phyloP scores from a whole-genome alignment of 2,329 filamentous ascomycete genomes.

The Colletotrichum truncatum region DNA sequence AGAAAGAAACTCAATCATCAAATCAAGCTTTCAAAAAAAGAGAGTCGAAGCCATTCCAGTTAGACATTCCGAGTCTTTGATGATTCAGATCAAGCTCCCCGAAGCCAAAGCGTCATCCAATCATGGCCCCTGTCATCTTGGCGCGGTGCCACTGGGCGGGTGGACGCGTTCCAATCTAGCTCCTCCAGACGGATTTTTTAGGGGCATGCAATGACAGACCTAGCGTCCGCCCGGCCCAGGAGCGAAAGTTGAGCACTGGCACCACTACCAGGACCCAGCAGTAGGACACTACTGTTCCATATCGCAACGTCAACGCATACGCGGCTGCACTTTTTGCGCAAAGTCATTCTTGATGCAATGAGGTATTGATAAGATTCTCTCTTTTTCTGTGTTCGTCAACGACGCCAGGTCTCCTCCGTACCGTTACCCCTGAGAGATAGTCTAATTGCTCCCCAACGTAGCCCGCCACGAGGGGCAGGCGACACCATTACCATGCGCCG shows the following conservation, averaged over 20 bases:
- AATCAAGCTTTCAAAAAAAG: neutral
- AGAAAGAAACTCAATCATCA: neutral
- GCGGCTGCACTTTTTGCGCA: neutral
- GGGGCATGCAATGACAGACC: slow-evolving; percentile 6
- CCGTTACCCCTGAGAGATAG: neutral
- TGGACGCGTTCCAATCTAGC: neutral
- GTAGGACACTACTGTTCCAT: neutral
- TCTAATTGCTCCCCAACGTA: slow-evolving; percentile 2
- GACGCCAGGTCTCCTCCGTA: neutral
- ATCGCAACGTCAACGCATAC: neutral
- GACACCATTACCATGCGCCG: slow-evolving; percentile 41
- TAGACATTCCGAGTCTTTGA: neutral
- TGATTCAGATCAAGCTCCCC: neutral
- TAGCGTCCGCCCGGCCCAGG: slow-evolving; percentile 15
- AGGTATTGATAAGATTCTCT: neutral
- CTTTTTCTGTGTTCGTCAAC: neutral
- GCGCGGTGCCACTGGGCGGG: slow-evolving; percentile 4
- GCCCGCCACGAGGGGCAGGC: slow-evolving; percentile 7
- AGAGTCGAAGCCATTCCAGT: neutral
- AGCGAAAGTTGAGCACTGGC: neutral
- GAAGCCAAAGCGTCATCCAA: neutral
- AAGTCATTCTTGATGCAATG: slow-evolving; percentile 11
- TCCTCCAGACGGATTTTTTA: slow-evolving; percentile 15
- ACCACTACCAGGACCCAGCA: neutral
- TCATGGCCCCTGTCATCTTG: slow-evolving; percentile 14